A percentile compares a stretch with the other conserved stretches of the same genome.
phyloP scores from a whole-genome alignment of 306 rosid genomes.

The Cicer arietinum region DNA sequence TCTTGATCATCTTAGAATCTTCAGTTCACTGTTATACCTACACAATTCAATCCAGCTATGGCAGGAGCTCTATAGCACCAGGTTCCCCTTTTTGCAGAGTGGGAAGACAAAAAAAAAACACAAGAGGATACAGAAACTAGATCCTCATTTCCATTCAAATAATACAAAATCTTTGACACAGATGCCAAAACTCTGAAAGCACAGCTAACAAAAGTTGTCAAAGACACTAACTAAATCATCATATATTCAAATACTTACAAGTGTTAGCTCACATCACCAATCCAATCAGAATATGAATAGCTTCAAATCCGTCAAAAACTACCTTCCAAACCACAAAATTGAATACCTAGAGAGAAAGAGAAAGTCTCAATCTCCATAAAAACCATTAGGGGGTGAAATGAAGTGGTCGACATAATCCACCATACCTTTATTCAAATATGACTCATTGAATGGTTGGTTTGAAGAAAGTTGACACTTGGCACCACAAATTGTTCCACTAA shows the following conservation, averaged over 20 bases:
- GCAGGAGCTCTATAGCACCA: conserved; percentile 18
- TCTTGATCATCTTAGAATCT: conserved; percentile 8
- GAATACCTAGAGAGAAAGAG: conserved; percentile 49
- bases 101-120: conserved; percentile 36
- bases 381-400: background rate
- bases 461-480: conserved; percentile 58
- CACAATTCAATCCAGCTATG: conserved; percentile 4
- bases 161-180: conserved; percentile 58
- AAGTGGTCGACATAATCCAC: conserved; percentile 27
- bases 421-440: conserved; percentile 59
- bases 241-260: conserved; percentile 54
- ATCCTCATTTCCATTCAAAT: conserved; percentile 56
- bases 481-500: conserved; percentile 45
- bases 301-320: conserved; percentile 57
- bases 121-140: conserved; percentile 32
- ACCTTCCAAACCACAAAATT: conserved; percentile 54
- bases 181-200: conserved; percentile 59
- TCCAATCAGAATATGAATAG: conserved; percentile 54
- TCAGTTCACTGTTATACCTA: conserved; percentile 12
- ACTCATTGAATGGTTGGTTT: conserved; percentile 46
- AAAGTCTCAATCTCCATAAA: conserved; percentile 33
- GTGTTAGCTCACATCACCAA: conserved; percentile 52
- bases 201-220: conserved; percentile 51
- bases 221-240: conserved; percentile 55
- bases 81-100: conserved; percentile 24